A percentile compares a stretch with the other conserved stretches of the same genome.
These are phyloP conservation scores for Leccinum uliginosum DNA, from an alignment of 768 basidiomycete species.

Conservation along the genomic window DNA sequence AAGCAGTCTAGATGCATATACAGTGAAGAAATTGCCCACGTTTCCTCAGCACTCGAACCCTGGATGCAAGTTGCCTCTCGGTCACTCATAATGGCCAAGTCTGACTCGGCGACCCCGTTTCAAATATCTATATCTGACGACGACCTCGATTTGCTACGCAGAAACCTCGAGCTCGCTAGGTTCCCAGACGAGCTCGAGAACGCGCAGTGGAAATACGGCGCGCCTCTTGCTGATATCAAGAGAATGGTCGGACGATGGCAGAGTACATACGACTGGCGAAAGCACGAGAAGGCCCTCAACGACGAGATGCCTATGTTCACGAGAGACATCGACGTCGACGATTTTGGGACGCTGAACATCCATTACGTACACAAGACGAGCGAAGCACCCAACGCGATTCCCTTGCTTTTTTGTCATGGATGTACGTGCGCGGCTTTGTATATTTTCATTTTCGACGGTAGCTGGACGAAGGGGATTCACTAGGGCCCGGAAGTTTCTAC, in stretches of 20 bases:
- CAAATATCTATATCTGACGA: slow-evolving; percentile 42
- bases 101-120: slow-evolving; percentile 36
- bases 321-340: slow-evolving; percentile 44
- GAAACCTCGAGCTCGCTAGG: slow-evolving; percentile 43
- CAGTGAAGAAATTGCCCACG: too few relatives aligned
- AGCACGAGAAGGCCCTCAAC: slow-evolving; percentile 48
- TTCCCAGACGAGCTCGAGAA: slow-evolving; percentile 57
- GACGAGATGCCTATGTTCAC: slow-evolving; percentile 52
- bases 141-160: slow-evolving; percentile 35
- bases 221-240: slow-evolving; percentile 44
- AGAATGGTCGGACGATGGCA: slow-evolving; percentile 49
- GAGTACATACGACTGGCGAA: slow-evolving; percentile 53
- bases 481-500: slow-evolving; percentile 51
- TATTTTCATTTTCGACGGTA: neutral
- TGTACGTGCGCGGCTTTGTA: slow-evolving; percentile 34
- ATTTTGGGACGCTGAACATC: slow-evolving; percentile 45
- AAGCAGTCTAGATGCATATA: too few relatives aligned
- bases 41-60: too few relatives aligned
- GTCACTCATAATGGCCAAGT: neutral
- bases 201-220: slow-evolving; percentile 49
- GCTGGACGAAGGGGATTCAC: neutral
- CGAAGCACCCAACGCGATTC: slow-evolving; percentile 40
- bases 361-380: slow-evolving; percentile 60
- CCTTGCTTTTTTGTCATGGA: slow-evolving; percentile 62
- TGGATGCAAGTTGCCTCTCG: neutral